Conservation (phyloP, 805 yeast genomes). For the Starmerella gropengiesseri region DNA sequence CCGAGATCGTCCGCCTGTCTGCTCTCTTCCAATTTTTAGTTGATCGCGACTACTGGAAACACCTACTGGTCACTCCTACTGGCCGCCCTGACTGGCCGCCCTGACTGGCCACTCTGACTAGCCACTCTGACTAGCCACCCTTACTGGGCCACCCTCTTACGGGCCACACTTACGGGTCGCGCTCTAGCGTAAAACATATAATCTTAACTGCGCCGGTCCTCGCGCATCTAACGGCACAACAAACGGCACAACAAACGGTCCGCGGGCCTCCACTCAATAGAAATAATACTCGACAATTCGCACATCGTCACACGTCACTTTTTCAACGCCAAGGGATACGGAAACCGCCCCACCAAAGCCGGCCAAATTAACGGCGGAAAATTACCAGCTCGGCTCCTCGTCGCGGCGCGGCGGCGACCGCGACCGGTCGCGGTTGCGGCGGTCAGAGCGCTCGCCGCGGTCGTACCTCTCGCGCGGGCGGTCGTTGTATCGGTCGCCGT, state of each 20-base stretch:
- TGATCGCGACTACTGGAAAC: too few relatives aligned
- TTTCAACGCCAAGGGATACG: neutral
- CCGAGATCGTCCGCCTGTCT: too few relatives aligned
- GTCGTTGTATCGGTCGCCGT: slow-evolving; percentile 19
- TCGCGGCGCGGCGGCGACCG: slow-evolving; percentile 22
- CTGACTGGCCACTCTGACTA: neutral
- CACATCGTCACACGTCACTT: neutral
- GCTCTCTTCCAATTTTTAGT: too few relatives aligned
- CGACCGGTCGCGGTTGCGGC: slow-evolving; percentile 22
- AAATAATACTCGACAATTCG: neutral
- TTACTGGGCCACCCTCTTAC: slow-evolving; percentile 3
- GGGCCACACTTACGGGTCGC: too few relatives aligned
- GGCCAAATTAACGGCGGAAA: too few relatives aligned
- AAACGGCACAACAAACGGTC: neutral
- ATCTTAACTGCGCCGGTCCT: neutral
- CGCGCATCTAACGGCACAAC: neutral
- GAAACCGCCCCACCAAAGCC: neutral
- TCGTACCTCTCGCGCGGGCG: slow-evolving; percentile 20
- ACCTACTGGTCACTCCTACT: too few relatives aligned
- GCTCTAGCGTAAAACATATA: slow-evolving; percentile 5
- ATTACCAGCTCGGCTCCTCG: slow-evolving; percentile 21
- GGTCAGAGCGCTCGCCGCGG: slow-evolving; percentile 24
- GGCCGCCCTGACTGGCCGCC: too few relatives aligned
- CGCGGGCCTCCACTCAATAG: neutral
- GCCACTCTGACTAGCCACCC: too few relatives aligned